Conservation (phyloP, 305 asterid species). For the Fraxinus paxiana region DNA sequence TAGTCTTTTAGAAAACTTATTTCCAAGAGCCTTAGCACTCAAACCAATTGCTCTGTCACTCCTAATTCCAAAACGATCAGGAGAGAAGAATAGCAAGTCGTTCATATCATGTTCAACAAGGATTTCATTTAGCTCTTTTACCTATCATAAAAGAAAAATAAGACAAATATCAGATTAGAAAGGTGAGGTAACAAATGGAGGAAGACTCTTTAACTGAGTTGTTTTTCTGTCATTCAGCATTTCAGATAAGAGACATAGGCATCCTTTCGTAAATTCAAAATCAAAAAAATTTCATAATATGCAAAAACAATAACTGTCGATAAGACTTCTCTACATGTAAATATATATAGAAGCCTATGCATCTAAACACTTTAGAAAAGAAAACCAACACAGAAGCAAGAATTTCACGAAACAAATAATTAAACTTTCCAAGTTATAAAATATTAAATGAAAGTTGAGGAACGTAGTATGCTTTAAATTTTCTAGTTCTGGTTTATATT, state of each 20-base stretch:
- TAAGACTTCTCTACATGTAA: background rate
- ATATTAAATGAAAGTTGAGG: background rate
- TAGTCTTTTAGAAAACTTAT: conserved; percentile 37
- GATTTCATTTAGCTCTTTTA: conserved; percentile 46
- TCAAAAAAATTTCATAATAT: background rate
- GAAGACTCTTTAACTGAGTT: background rate
- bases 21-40: conserved; percentile 44
- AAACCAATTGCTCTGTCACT: conserved; percentile 34
- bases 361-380: background rate
- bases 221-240: background rate
- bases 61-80: conserved; percentile 55
- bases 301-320: background rate
- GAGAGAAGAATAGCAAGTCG: conserved; percentile 57
- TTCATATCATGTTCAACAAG: conserved; percentile 58
- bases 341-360: background rate
- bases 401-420: background rate
- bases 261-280: background rate
- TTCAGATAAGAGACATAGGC: background rate
- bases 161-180: background rate
- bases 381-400: background rate
- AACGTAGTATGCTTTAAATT: conserved; percentile 3
- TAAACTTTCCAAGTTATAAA: background rate
- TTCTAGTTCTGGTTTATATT: conserved; percentile 7
- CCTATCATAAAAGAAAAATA: conserved; percentile 39
- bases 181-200: background rate